Evolutionary conservation across 2,329 filamentous ascomycete species (phyloP).

Genomic region (Trichophyton simii): DNA sequence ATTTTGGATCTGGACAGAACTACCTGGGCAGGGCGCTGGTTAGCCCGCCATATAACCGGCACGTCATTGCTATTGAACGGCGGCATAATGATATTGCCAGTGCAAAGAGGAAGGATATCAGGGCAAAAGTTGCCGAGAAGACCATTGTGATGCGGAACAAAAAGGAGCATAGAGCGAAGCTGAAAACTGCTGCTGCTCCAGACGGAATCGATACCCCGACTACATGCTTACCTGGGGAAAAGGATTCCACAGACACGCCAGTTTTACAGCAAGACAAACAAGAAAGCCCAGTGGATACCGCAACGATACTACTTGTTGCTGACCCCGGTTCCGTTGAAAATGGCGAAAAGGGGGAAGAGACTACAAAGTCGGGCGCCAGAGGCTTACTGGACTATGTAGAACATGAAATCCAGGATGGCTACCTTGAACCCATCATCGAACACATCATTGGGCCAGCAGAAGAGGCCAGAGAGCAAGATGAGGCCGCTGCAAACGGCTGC

Average conservation of each 20-base stretch:
- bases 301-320: slow-evolving; percentile 5
- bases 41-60: slow-evolving; percentile 69
- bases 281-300: slow-evolving; percentile 2
- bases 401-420: slow-evolving; percentile 33
- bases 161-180: slow-evolving; percentile 38
- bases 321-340: not conserved
- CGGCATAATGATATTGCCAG: slow-evolving; percentile 74
- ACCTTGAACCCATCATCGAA: slow-evolving; percentile 29
- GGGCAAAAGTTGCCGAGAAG: slow-evolving; percentile 62
- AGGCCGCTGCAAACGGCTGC: slow-evolving; percentile 17
- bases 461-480: not conserved
- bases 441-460: slow-evolving; percentile 23
- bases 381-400: slow-evolving; percentile 34
- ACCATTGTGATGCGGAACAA: slow-evolving; percentile 68
- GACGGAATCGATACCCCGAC: not conserved
- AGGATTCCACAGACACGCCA: not conserved
- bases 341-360: not conserved
- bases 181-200: not conserved
- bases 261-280: not conserved
- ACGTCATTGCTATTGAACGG: slow-evolving; percentile 84
- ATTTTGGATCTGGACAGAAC: slow-evolving; percentile 94
- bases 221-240: not conserved
- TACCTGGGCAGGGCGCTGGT: slow-evolving; percentile 84
- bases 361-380: slow-evolving; percentile 6
- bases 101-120: slow-evolving; percentile 71